Conservation (phyloP, 176 grass and related monocot species). For the Dactylis glomerata region DNA sequence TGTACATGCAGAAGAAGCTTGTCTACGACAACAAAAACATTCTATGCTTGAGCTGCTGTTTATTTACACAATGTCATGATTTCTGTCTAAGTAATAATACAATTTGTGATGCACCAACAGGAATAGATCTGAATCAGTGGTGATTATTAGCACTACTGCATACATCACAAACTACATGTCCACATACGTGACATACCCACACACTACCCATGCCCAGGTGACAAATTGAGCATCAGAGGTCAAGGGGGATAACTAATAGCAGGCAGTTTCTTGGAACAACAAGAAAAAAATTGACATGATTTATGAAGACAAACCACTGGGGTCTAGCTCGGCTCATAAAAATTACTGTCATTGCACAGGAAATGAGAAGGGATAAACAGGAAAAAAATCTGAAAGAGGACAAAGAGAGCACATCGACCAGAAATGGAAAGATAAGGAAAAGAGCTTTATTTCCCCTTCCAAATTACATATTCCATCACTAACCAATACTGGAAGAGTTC, state of each 20-base stretch:
- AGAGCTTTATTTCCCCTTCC: not conserved
- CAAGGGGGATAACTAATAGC: not conserved
- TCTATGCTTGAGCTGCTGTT: not conserved
- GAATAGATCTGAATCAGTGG: not conserved
- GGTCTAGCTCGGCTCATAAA: not conserved
- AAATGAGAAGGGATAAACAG: not conserved
- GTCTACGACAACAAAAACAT: not conserved
- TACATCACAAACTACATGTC: not conserved
- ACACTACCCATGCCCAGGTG: not conserved
- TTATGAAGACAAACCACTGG: not conserved
- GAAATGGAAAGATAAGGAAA: slow-evolving; percentile 12
- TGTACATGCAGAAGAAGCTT: not conserved
- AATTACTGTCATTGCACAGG: not conserved
- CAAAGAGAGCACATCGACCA: not conserved
- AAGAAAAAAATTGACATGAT: not conserved
- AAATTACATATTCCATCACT: not conserved
- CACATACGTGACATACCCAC: not conserved
- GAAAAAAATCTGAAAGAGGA: not conserved
- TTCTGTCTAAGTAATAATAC: not conserved
- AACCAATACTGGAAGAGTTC: not conserved
- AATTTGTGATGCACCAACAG: not conserved
- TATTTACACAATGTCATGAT: not conserved
- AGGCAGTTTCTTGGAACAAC: not conserved
- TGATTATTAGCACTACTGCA: not conserved
- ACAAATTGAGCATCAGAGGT: slow-evolving; percentile 2